phyloP scores from a whole-genome alignment of 768 basidiomycete species.

The Amanita subjunquillea region DNA sequence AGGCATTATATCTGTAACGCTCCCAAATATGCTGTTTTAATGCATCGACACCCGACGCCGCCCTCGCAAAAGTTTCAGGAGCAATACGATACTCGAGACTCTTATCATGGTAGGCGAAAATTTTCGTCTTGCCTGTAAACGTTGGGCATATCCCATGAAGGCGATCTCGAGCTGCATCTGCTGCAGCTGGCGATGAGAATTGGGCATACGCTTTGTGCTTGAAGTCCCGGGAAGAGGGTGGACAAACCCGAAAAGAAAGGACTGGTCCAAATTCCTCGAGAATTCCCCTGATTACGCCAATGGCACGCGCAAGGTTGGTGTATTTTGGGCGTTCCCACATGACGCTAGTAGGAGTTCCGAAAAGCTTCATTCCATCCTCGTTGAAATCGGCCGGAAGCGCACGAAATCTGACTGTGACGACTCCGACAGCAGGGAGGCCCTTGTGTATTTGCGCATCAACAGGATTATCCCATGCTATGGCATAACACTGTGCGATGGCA shows the following conservation, averaged over 20 bases:
- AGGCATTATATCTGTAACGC: constrained; percentile 15
- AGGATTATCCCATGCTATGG: constrained; percentile 25
- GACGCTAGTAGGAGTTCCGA: constrained; percentile 36
- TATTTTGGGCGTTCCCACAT: constrained; percentile 42
- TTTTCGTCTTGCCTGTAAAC: constrained; percentile 31
- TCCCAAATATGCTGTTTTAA: constrained; percentile 28
- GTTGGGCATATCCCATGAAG: constrained; percentile 37
- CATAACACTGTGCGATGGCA: constrained; percentile 35
- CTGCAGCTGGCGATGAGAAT: constrained; percentile 41
- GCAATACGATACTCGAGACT: constrained; percentile 38
- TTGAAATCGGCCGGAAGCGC: constrained; percentile 38
- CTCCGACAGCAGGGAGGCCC: constrained; percentile 48
- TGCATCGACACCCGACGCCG: constrained; percentile 33
- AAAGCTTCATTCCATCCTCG: constrained; percentile 31
- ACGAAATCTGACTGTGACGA: constrained; percentile 49
- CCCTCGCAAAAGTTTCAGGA: constrained; percentile 22
- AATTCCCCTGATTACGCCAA: constrained; percentile 27
- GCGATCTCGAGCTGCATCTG: constrained; percentile 35
- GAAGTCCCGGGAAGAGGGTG: constrained; percentile 41
- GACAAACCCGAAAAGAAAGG: constrained; percentile 32
- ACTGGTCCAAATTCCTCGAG: constrained; percentile 24
- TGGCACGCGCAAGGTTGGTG: constrained; percentile 25
- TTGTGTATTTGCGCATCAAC: constrained; percentile 41
- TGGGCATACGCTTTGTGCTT: constrained; percentile 43
- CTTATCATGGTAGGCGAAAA: constrained; percentile 45